phyloP scores from a whole-genome alignment of 2,329 filamentous ascomycete genomes.

The Microdochium bolleyi region DNA sequence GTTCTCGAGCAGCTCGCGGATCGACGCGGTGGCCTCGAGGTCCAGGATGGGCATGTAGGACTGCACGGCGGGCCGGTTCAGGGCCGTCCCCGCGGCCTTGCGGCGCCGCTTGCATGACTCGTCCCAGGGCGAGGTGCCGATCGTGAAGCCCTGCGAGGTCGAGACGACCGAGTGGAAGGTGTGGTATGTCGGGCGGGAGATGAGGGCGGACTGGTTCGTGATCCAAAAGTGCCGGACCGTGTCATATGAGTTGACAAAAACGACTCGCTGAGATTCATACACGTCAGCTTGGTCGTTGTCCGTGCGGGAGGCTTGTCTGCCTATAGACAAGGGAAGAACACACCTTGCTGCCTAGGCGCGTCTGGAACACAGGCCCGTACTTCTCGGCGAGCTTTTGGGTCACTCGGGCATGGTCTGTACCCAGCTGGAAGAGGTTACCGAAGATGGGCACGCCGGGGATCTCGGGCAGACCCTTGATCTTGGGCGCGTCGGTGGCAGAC shows the following conservation, averaged over 20 bases:
- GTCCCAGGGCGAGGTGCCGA: slow-evolving; percentile 59
- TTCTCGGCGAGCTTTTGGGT: slow-evolving; percentile 46
- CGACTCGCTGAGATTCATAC: slow-evolving; percentile 24
- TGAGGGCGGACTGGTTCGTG: slow-evolving; percentile 43
- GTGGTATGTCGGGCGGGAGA: slow-evolving; percentile 48
- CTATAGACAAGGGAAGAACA: neutral
- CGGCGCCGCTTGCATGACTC: slow-evolving; percentile 56
- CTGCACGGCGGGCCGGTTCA: slow-evolving; percentile 57
- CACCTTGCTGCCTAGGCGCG: slow-evolving; percentile 46
- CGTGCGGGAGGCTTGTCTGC: neutral
- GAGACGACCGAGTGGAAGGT: slow-evolving; percentile 57
- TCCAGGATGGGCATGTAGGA: slow-evolving; percentile 57
- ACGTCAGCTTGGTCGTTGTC: neutral
- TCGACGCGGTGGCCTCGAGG: slow-evolving; percentile 53
- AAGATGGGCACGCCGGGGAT: slow-evolving; percentile 43
- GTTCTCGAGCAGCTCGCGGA: slow-evolving; percentile 51
- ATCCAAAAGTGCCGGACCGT: slow-evolving; percentile 42
- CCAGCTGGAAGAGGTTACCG: slow-evolving; percentile 40
- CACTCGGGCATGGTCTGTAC: slow-evolving; percentile 19
- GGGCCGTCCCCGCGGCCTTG: slow-evolving; percentile 57
- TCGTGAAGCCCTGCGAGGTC: slow-evolving; percentile 58
- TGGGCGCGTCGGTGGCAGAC: slow-evolving; percentile 30
- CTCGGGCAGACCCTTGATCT: slow-evolving; percentile 37
- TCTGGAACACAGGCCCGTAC: slow-evolving; percentile 49
- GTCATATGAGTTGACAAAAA: slow-evolving; percentile 46